Base-by-base conservation (phyloP, 306 rosid species). In the Prunus davidiana region DNA sequence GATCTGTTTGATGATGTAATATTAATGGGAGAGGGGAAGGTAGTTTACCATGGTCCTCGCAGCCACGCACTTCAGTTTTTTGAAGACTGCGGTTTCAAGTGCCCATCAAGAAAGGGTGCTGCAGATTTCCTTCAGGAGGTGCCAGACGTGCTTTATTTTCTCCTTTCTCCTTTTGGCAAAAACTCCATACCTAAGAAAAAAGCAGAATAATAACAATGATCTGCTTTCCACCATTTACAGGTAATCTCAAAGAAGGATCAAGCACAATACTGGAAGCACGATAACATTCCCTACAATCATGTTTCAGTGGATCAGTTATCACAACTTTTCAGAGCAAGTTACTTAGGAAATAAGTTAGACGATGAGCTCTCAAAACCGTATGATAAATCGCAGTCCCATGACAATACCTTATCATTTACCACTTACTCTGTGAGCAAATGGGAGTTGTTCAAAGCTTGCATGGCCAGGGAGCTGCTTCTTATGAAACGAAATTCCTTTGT, bases 91-190 rank as follows among this genome's bases (percentile, higher is more conserved):
- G 96, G 96, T 64, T 91, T 91, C 83, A 87, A 85, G 87, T 91
- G 96, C 80, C 96, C 96, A 18, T 82, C 90, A 79, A 91, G 96
- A 81, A 91, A 91, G 85, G 93, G 90, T 76, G 93, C 88, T 38
- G 96, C 96, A 82, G 96, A 91, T 86, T 91, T 87, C 80, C 96
- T 91, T 71, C 96, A 91, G 84, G 91, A 89, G 90, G 96, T 87
- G 82, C 83, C 45, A 45, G 57, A n/a, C 45, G 67, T 72, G 51
- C 32, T 38, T 27, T 64, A 5, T 64, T 19, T 68, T 18, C 22
- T 12, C 56, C 15, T 24, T 43, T 60, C 57, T 60, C 25, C 56
- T 60, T 50, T 20, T 4, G 12, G 14, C 14, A 19, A 32, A 46
- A 32, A 34, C 14, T 58, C 14, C 16, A 30, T 16, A 22, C 63